Percentiles rank a stretch among this genome's conserved stretches.
Evolutionary conservation across 345 rosid species (phyloP).

Genomic region (Eucalyptus tenuipes): DNA sequence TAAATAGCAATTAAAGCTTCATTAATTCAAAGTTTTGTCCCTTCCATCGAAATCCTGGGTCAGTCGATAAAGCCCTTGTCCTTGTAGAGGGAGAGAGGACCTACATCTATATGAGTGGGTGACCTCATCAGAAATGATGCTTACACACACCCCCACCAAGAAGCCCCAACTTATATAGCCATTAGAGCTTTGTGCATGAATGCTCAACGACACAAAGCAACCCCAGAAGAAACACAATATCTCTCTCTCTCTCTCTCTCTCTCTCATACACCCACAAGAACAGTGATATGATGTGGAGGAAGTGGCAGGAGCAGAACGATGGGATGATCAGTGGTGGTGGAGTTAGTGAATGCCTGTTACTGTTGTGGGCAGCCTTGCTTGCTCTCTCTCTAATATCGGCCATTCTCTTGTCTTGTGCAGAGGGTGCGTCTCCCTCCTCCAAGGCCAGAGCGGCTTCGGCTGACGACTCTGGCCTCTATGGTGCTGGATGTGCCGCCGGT

Average conservation of each 20-base stretch:
- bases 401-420: constrained; percentile 40
- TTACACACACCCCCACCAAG: neutral
- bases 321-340: neutral
- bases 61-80: neutral
- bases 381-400: constrained; percentile 31
- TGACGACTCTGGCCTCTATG: constrained; percentile 4
- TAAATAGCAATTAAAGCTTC: neutral
- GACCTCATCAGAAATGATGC: neutral
- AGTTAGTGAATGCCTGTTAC: neutral
- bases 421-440: constrained; percentile 22
- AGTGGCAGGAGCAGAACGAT: neutral
- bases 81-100: neutral
- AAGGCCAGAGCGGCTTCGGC: constrained; percentile 5
- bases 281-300: neutral
- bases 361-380: constrained; percentile 27
- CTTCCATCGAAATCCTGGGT: neutral
- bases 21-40: neutral
- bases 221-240: neutral
- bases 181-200: neutral
- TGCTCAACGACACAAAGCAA: neutral
- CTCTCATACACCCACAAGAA: neutral
- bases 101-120: neutral
- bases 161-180: neutral
- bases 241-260: neutral
- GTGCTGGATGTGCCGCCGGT: constrained; percentile 30